Percentiles rank a stretch among this genome's conserved stretches.
Evolutionary conservation across 805 yeast genomes (phyloP).

Genomic region (Hanseniaspora lachancei): DNA sequence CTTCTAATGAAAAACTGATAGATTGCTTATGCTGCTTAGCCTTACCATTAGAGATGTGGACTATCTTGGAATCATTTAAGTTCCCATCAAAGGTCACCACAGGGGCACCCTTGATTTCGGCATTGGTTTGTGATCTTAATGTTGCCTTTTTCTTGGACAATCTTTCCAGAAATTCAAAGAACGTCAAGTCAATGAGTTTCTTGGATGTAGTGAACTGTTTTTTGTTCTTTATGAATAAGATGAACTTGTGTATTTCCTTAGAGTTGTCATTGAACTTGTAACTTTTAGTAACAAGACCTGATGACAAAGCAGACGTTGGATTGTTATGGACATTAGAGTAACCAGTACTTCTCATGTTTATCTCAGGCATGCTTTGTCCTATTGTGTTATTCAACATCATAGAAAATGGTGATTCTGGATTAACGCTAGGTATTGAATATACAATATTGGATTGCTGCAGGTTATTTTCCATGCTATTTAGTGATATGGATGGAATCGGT

Average conservation of each 20-base stretch:
- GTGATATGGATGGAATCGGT: not conserved
- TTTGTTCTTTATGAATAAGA: conserved; percentile 7
- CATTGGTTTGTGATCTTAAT: not conserved
- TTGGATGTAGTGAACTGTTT: conserved; percentile 7
- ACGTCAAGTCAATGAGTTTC: not conserved
- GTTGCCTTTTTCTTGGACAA: not conserved
- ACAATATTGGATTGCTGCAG: not conserved
- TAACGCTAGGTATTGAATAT: not conserved
- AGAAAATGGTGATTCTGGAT: not conserved
- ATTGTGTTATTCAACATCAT: conserved; percentile 1
- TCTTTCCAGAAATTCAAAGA: conserved; percentile 8
- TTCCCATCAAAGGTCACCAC: conserved; percentile 6
- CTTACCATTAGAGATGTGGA: conserved; percentile 3
- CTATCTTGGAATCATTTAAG: conserved; percentile 1
- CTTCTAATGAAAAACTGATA: not conserved
- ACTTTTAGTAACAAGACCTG: conserved; percentile 2
- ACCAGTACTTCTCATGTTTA: not conserved
- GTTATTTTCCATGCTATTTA: not conserved
- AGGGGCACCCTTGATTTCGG: not conserved
- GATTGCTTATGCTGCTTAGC: not conserved
- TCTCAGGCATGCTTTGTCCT: not conserved
- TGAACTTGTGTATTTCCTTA: conserved; percentile 4
- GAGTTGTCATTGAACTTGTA: conserved; percentile 6
- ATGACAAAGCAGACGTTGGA: not conserved
- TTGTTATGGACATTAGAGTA: not conserved